These are phyloP conservation scores for Fistulina hepatica DNA, from an alignment of 1,284 basidiomycete genomes.

Conservation along the genomic window DNA sequence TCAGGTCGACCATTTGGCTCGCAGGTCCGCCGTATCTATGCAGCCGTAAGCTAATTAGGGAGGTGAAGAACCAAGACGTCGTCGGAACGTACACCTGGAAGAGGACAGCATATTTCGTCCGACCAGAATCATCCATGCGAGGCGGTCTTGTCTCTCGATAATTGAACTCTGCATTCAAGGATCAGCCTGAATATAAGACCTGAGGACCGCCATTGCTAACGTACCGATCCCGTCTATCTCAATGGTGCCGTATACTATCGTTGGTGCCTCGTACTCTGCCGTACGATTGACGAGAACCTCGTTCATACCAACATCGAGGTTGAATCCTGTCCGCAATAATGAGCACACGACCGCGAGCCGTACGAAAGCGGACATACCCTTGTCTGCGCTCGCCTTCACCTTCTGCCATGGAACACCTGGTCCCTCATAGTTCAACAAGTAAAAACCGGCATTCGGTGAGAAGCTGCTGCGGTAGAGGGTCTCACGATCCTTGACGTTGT, in stretches of 20 bases:
- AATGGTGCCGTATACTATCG: constrained; percentile 60
- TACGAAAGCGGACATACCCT: constrained; percentile 36
- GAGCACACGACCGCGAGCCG: too few relatives aligned
- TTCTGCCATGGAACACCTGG: constrained; percentile 84
- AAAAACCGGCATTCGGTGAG: constrained; percentile 79
- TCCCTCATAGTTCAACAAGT: constrained; percentile 71
- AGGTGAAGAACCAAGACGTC: neutral
- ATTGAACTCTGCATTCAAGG: constrained; percentile 54
- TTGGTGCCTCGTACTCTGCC: constrained; percentile 62
- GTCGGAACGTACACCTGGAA: constrained; percentile 60
- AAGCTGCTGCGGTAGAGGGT: constrained; percentile 64
- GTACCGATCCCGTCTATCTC: constrained; percentile 71
- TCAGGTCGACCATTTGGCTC: constrained; percentile 66
- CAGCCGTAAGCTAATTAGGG: neutral
- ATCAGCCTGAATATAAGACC: constrained; percentile 10
- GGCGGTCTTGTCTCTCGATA: constrained; percentile 86
- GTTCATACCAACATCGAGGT: constrained; percentile 67
- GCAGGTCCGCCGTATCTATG: constrained; percentile 82
- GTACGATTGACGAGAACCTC: constrained; percentile 55
- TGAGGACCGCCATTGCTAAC: constrained; percentile 19
- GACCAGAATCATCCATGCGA: constrained; percentile 83
- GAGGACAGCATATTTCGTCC: constrained; percentile 88
- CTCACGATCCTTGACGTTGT: constrained; percentile 19
- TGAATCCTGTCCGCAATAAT: constrained; percentile 33
- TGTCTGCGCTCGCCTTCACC: constrained; percentile 54